Evolutionary conservation across 2,329 filamentous ascomycete species (phyloP), one percentile per base, ranked within the genome.

Genomic region (Apiospora marii): DNA sequence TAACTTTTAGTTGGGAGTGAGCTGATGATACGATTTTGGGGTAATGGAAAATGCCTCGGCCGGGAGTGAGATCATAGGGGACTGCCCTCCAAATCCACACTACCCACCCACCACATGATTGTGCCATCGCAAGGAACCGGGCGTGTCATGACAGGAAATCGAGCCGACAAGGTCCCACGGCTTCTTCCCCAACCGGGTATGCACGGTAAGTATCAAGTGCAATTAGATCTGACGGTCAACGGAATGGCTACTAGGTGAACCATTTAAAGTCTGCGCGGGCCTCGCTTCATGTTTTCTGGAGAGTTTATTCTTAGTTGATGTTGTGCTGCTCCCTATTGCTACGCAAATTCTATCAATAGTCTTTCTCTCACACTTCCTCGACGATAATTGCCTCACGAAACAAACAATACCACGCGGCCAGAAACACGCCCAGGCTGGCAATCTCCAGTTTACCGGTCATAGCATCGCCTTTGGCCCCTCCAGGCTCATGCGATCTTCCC

Each of bases 351-450:
- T 48, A 68, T 68, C 44, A 68, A 68, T 68, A 68, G 67, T 48
- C 30, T 37, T n/a, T 64, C 58, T 64, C 58, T 41, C 58, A 64
- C 58, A 37, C 34, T 16, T n/a, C 30, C 58, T 41, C 19, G 58
- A 64, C 58, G 34, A 64, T 64, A 64, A 41, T 41, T 64, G 58
- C 58, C 58, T 64, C 58, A 41, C 19, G 58, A 64, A 64, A 37
- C 58, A 37, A 64, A 64, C 34, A 14, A n/a, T 24, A 37, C 58
- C 37, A 41, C 37, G 37, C 37, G 37, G 8, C 37, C 37, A 41
- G 37, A 41, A 41, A 41, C 37, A 41, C 37, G 37, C 58, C 58
- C 58, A 64, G 58, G 8, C 58, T 19, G 34, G 12, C 58, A 64
- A 64, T n/a, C 58, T 64, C 58, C 58, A 64, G 30, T 41, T n/a